Conservation (phyloP, 768 basidiomycete genomes). For the Boletus eberwhitei region DNA sequence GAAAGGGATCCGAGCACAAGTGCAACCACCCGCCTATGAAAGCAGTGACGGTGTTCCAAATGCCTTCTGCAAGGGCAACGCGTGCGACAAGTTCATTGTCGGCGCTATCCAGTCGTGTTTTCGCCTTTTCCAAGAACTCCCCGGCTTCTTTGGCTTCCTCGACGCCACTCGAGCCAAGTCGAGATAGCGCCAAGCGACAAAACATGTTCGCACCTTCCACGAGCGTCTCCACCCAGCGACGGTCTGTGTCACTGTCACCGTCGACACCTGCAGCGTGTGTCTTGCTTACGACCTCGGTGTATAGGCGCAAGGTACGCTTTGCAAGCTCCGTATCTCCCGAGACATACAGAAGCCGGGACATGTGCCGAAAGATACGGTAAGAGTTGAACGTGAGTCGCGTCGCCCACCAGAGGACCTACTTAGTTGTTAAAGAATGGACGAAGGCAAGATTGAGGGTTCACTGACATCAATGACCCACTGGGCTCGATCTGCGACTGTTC, state of each 20-base stretch:
- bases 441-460: slow-evolving; percentile 15
- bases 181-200: slow-evolving; percentile 46
- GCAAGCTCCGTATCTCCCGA: slow-evolving; percentile 61
- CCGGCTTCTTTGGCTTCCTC: slow-evolving; percentile 65
- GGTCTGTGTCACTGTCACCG: slow-evolving; percentile 59
- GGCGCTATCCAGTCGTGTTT: slow-evolving; percentile 45
- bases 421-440: not conserved
- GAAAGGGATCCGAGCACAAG: not conserved
- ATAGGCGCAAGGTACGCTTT: slow-evolving; percentile 72
- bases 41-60: slow-evolving; percentile 69
- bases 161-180: slow-evolving; percentile 40
- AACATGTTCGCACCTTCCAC: slow-evolving; percentile 78
- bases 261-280: slow-evolving; percentile 54
- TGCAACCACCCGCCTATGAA: slow-evolving; percentile 49
- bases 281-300: slow-evolving; percentile 82
- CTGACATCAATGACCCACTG: slow-evolving; percentile 83
- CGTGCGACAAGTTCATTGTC: slow-evolving; percentile 56
- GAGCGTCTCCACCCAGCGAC: slow-evolving; percentile 72
- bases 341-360: slow-evolving; percentile 69
- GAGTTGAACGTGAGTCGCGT: slow-evolving; percentile 94
- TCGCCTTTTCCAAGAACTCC: slow-evolving; percentile 56
- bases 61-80: slow-evolving; percentile 66
- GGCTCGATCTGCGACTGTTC: slow-evolving; percentile 57
- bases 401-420: slow-evolving; percentile 88
- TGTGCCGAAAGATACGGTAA: slow-evolving; percentile 77